Base-by-base conservation (phyloP, 1,284 basidiomycete species). In the Tausonia pullulans region DNA sequence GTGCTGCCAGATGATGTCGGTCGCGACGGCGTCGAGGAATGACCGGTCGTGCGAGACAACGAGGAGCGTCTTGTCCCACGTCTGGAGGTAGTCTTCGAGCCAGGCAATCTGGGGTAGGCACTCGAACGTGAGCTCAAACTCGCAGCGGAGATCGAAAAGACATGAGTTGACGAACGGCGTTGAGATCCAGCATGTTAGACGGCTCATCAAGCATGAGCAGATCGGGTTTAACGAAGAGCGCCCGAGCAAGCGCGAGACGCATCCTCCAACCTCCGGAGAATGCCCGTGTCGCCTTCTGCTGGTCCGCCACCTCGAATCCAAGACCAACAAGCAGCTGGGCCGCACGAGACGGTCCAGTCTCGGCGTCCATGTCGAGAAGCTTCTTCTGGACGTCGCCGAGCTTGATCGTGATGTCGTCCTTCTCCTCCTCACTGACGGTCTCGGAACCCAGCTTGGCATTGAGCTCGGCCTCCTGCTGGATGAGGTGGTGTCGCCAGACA, bases 181-280 rank as follows among this genome's bases (percentile, higher is more conserved):
- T 66, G 52, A 66, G 61, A 52, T 66, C 63, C 77, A 82, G 77
- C 76, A 80, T 97, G 88, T 99, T 98, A n/a, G 94, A 96, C 74
- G 95, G 95, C 75, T 97, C 93, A 77, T 96, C 94, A 48, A 97
- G 82, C 71, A 97, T 81, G 60, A 95, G 80, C 16, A 95, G 79
- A 71, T 80, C 79, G 50, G 80, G 79, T 81, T 98, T 97, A 69
- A 98, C 96, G 72, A 98, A 99, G 5, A 97, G 79, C 3, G 93
- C 93, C 71, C 89, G 81, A 39, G 88, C 88, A 49, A 91, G 78
- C 3, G 88, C 88, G 45, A 91, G 79, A 70, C 89, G 83, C 88
- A 91, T 91, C 86, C 89, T 81, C 93, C 93, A 97, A 79, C 96
- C 95, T 81, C 96, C 95, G 75, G 91, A 96, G 81, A 99, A 99